Evolutionary conservation across 2,329 filamentous ascomycete genomes (phyloP), one percentile per base, ranked within the genome.

Genomic region (Colletotrichum graminicola): DNA sequence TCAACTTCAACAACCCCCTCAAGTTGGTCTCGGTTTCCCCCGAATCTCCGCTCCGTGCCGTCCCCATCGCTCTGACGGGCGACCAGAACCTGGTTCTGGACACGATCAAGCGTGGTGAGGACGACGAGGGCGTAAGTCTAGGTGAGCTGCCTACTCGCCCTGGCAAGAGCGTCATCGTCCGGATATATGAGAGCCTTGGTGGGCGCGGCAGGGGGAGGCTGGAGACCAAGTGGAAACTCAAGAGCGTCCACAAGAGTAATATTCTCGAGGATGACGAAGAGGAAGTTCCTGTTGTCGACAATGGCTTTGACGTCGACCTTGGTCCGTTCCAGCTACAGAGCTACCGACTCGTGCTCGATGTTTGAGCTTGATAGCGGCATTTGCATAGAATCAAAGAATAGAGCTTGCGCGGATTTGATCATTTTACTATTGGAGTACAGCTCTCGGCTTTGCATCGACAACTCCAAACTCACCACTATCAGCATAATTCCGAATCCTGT

Each of bases 1-100:
- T 87, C 77, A 88, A 91, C 73, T 92, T 93, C 83, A 93, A 93
- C 80, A 88, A 88, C 72, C 89, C 89, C 0, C 81, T 91, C 76
- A 85, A 73, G 80, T 16, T 70, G 11, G 63, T 73, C 32, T 59
- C 67, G 11, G 26, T 43, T 29, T 59, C 57, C 3, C 2, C 52
- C 18, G 12, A 43, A 5, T 62, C 49, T 2, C 59, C 59, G 5
- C n/a, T 73, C 54, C 4, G 23, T 3, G 16, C 36, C 18, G 47
- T 80, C 26, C 81, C 85, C 0, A 84, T 92, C 75, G 81, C 82
- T 29, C 79, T 92, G 23, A 80, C 80, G 1, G 86, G 86, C 34
- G 79, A 81, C 1, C 75, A 80, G 4, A 85, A 87, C 39, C 80
- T 92, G 18, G 80, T 92, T 10, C 81, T 92, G 0, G 90, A 92